A percentile compares a stretch with the other conserved stretches of the same genome.
Evolutionary conservation across 805 yeast species (phyloP).

Genomic region (Zygoascus biomembranicola): DNA sequence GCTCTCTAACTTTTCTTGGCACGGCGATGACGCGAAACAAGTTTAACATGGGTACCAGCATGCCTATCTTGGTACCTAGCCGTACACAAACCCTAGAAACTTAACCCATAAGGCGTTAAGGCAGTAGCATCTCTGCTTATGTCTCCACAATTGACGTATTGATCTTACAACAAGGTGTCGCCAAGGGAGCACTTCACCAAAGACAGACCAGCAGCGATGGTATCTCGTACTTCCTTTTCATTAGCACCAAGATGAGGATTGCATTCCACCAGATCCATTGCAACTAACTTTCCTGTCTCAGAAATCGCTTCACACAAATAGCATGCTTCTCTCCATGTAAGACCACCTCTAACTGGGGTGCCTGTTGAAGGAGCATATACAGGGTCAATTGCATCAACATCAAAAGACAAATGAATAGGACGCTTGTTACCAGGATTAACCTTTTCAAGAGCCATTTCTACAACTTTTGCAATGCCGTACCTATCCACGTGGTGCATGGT

Average conservation of each 20-base stretch:
- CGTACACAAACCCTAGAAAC: too few species aligned
- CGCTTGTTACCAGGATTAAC: conserved; percentile 62
- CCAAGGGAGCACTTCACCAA: conserved; percentile 92
- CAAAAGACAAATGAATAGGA: conserved; percentile 88
- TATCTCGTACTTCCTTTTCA: conserved; percentile 68
- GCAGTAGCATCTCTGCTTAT: too few species aligned
- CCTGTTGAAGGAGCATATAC: conserved; percentile 94
- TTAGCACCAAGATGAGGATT: conserved; percentile 82
- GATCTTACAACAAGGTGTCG: conserved; percentile 58
- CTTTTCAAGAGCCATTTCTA: conserved; percentile 79
- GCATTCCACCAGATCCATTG: conserved; percentile 88
- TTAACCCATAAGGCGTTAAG: too few species aligned
- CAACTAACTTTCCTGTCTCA: conserved; percentile 77
- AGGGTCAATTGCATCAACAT: conserved; percentile 96
- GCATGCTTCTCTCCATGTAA: conserved; percentile 89
- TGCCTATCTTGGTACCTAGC: too few species aligned
- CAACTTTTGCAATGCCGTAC: conserved; percentile 83
- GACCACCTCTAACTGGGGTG: conserved; percentile 94
- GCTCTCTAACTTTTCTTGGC: background rate
- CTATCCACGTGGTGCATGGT: conserved; percentile 96
- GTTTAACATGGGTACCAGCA: too few species aligned
- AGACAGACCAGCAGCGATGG: conserved; percentile 85
- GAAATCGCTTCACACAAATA: conserved; percentile 89
- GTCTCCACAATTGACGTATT: background rate
- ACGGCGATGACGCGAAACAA: background rate